These are phyloP conservation scores for Lyophyllum atratum DNA, from an alignment of 768 basidiomycete species.

Conservation along the genomic window DNA sequence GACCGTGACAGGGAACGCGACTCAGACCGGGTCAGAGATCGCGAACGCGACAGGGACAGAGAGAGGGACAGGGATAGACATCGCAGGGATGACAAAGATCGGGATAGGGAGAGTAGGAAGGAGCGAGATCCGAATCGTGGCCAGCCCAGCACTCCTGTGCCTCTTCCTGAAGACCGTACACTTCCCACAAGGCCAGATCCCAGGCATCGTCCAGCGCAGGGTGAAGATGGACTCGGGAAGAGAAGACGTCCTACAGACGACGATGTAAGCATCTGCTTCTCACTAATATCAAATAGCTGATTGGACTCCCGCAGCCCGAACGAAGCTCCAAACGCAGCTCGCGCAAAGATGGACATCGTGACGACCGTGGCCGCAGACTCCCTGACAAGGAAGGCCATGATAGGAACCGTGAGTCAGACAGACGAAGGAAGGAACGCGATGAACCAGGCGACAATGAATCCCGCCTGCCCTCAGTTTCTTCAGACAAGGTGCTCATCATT, in stretches of 20 bases:
- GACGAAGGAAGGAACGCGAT: conserved; percentile 71
- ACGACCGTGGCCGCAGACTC: conserved; percentile 67
- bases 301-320: conserved; percentile 51
- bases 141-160: conserved; percentile 31
- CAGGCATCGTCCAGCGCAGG: conserved; percentile 51
- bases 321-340: conserved; percentile 80
- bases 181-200: conserved; percentile 62
- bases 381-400: conserved; percentile 73
- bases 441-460: conserved; percentile 50
- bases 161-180: conserved; percentile 51
- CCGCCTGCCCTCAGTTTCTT: conserved; percentile 27
- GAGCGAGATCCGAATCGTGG: conserved; percentile 53
- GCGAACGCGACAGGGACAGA: conserved; percentile 46
- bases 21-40: conserved; percentile 52
- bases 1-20: conserved; percentile 62
- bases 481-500: conserved; percentile 57
- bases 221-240: conserved; percentile 71
- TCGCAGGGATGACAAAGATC: conserved; percentile 37
- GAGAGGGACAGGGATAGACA: conserved; percentile 50
- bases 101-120: conserved; percentile 60
- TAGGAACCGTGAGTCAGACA: conserved; percentile 63
- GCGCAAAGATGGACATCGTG: conserved; percentile 76
- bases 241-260: conserved; percentile 70
- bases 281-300: conserved; percentile 10
- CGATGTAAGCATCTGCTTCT: conserved; percentile 52